Base-by-base conservation (phyloP, 805 yeast genomes). In the Yarrowia alimentaria region DNA sequence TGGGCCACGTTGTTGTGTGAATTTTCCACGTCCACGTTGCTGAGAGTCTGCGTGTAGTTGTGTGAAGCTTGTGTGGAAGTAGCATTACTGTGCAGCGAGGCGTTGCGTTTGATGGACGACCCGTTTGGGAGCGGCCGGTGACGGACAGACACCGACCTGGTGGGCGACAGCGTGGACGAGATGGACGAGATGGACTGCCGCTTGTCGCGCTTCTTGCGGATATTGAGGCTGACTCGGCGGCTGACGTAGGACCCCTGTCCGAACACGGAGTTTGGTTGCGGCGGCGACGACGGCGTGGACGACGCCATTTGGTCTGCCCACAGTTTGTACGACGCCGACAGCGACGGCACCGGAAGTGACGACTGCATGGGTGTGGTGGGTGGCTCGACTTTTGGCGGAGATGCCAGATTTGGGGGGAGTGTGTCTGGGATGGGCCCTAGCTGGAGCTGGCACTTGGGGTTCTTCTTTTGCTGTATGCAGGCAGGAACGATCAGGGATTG, bases 281-380 rank as follows among this genome's bases (percentile, higher is more conserved):
- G 47, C 7, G 47, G 47, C 7, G 47, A 40, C 14, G 25, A 13
- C 6, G 47, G 47, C 7, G 47, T 40, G 33, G 30, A 22, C 11
- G 19, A 11, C 19, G 47, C 47, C 47, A 40, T 40, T 29, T 40
- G 47, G 47, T 40, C 25, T 18, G 47, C 47, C 47, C 47, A 40
- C 47, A 40, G 19, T 5, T 28, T 40, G 47, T 40, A 40, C 26
- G 33, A 26, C 33, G 24, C 47, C 33, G 24, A 26, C 18, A 40
- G 33, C 19, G 47, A 26, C 13, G 47, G 47, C 47, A 40, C 28
- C 7, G 47, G 47, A 12, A n/a, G n/a, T n/a, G n/a, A n/a, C n/a
- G n/a, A n/a, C n/a, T n/a, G n/a, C n/a, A n/a, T n/a, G n/a, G n/a
- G n/a, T n/a, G n/a, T n/a, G n/a, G n/a, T n/a, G n/a, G n/a, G n/a